Evolutionary conservation across 2,329 filamentous ascomycete genomes (phyloP).

Genomic region (Phyllosticta citrichinensis): DNA sequence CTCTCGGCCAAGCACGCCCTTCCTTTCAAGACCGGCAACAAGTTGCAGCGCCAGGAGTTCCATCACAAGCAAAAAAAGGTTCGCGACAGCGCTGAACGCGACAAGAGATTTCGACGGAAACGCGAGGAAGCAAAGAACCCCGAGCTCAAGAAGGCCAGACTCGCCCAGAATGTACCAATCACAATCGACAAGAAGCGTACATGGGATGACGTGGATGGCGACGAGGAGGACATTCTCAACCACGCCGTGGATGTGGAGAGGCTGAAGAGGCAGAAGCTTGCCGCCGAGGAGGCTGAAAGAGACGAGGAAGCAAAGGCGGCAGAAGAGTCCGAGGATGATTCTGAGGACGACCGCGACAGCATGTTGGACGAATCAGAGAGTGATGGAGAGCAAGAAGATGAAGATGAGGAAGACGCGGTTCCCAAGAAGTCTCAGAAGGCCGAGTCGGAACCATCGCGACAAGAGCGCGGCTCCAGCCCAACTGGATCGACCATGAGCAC

Average conservation of each 20-base stretch:
- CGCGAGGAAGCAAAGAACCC: conserved; percentile 82
- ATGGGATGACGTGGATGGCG: conserved; percentile 13
- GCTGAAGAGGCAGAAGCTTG: conserved; percentile 12
- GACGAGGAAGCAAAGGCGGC: conserved; percentile 34
- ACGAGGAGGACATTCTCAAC: conserved; percentile 21
- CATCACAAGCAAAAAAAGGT: conserved; percentile 72
- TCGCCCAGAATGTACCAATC: conserved; percentile 66
- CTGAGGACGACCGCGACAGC: conserved; percentile 55
- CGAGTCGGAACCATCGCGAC: conserved; percentile 27
- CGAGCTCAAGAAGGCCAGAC: conserved; percentile 58
- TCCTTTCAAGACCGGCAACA: conserved; percentile 58
- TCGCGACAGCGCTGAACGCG: conserved; percentile 62
- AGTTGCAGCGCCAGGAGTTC: conserved; percentile 65
- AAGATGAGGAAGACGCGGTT: conserved; percentile 20
- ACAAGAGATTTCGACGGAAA: conserved; percentile 66
- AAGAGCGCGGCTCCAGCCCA: conserved; percentile 42
- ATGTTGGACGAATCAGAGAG: conserved; percentile 58
- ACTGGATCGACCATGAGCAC: conserved; percentile 45
- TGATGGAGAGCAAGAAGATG: conserved; percentile 20
- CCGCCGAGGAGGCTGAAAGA: conserved; percentile 8
- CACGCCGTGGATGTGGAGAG: conserved; percentile 34
- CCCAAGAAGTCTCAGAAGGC: background rate
- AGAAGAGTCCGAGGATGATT: conserved; percentile 41
- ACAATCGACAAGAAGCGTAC: conserved; percentile 67
- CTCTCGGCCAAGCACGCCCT: conserved; percentile 36